These are phyloP conservation scores for Plectosphaerella sp. DNA, from an alignment of 2,329 filamentous ascomycete genomes.

Conservation along the genomic window DNA sequence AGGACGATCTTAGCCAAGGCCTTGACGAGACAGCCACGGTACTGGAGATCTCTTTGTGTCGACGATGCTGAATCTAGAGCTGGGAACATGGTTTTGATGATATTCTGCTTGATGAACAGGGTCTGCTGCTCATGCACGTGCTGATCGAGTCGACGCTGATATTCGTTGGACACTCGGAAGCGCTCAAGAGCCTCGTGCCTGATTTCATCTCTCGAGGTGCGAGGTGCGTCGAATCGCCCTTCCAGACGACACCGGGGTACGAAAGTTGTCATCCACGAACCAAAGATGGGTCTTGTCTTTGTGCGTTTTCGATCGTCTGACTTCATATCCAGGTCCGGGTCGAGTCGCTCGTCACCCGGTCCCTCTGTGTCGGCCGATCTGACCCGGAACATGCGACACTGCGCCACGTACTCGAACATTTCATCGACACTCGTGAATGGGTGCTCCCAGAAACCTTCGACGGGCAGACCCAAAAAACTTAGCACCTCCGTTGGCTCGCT, in stretches of 20 bases:
- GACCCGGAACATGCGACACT: slow-evolving; percentile 54
- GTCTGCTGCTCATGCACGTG: slow-evolving; percentile 32
- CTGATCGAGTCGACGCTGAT: slow-evolving; percentile 31
- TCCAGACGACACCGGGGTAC: slow-evolving; percentile 45
- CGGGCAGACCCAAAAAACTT: slow-evolving; percentile 57
- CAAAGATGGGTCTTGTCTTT: slow-evolving; percentile 51
- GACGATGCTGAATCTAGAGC: slow-evolving; percentile 1
- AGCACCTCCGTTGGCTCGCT: slow-evolving; percentile 51
- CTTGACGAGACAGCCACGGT: slow-evolving; percentile 29
- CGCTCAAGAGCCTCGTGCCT: slow-evolving; percentile 45
- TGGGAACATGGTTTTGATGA: slow-evolving; percentile 37
- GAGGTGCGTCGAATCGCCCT: slow-evolving; percentile 24
- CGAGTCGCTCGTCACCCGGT: slow-evolving; percentile 5
- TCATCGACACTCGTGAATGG: slow-evolving; percentile 51
- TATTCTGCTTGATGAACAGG: slow-evolving; percentile 36
- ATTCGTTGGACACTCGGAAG: slow-evolving; percentile 44
- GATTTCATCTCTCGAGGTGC: slow-evolving; percentile 36
- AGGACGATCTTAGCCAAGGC: slow-evolving; percentile 48
- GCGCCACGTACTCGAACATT: slow-evolving; percentile 58
- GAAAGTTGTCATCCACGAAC: slow-evolving; percentile 58
- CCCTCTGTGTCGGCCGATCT: slow-evolving; percentile 11
- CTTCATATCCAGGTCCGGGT: slow-evolving; percentile 28
- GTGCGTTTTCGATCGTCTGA: slow-evolving; percentile 55
- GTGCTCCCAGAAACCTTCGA: slow-evolving; percentile 37
- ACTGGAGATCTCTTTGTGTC: slow-evolving; percentile 15